Conservation (phyloP, 2,329 filamentous ascomycete genomes). For the Exserohilum rostratum region DNA sequence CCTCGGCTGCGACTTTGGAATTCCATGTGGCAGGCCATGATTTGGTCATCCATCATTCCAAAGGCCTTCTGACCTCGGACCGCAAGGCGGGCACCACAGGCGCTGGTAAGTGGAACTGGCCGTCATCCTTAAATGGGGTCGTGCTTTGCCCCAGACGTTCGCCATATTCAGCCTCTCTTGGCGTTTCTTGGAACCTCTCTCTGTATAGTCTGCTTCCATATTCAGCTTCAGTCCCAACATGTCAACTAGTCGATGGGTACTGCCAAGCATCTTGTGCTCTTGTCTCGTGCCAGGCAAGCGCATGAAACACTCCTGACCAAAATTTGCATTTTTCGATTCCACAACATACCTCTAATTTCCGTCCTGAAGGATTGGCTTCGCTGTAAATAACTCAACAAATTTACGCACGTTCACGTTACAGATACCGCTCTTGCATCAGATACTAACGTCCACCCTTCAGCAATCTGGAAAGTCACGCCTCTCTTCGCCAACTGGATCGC, state of each 20-base stretch:
- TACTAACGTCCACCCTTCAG: constrained; percentile 49
- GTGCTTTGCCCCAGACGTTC: constrained; percentile 16
- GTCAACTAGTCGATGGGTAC: background rate
- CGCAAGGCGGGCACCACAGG: constrained; percentile 76
- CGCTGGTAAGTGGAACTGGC: constrained; percentile 57
- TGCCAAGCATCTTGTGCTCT: background rate
- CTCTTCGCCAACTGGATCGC: constrained; percentile 81
- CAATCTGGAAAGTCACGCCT: constrained; percentile 91
- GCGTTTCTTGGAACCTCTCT: constrained; percentile 24
- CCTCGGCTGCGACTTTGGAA: constrained; percentile 68
- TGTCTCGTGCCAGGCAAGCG: background rate
- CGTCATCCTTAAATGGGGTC: constrained; percentile 20
- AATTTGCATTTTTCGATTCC: background rate
- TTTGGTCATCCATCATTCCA: constrained; percentile 81
- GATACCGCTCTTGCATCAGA: background rate
- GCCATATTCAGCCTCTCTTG: constrained; percentile 23
- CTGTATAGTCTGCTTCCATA: background rate
- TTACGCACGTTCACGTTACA: background rate
- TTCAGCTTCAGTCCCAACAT: background rate
- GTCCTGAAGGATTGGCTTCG: background rate
- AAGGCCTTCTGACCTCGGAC: constrained; percentile 77
- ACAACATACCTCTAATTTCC: background rate
- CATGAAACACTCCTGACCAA: too few species aligned
- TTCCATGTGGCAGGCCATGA: constrained; percentile 72
- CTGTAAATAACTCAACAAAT: constrained; percentile 1